These are phyloP conservation scores for Tetrahymena elliotti DNA, from an alignment of 73 alveolate species.

Conservation along the genomic window DNA sequence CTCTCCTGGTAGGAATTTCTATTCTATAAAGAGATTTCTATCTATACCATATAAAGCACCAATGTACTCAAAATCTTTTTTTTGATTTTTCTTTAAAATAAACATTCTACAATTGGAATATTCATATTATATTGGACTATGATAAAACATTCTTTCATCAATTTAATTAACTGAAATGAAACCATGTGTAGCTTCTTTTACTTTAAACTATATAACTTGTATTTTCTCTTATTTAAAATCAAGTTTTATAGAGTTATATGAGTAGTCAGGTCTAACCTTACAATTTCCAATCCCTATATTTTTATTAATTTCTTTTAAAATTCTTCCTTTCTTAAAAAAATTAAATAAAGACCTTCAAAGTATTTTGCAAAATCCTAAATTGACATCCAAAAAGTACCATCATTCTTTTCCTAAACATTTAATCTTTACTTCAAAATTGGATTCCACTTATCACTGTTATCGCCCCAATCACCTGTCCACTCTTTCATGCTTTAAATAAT, in stretches of 20 bases:
- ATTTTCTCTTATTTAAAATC: neutral
- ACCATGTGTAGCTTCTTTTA: slow-evolving; percentile 9
- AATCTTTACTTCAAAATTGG: slow-evolving; percentile 44
- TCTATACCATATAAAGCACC: slow-evolving; percentile 6
- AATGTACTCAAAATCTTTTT: neutral
- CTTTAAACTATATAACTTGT: neutral
- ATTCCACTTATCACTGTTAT: slow-evolving; percentile 65
- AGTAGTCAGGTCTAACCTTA: slow-evolving; percentile 3
- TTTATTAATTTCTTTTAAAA: neutral
- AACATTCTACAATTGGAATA: slow-evolving; percentile 19
- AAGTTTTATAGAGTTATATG: slow-evolving; percentile 15
- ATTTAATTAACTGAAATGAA: slow-evolving; percentile 21
- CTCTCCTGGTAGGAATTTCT: neutral
- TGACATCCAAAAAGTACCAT: slow-evolving; percentile 87
- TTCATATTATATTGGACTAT: neutral
- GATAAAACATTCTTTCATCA: slow-evolving; percentile 10
- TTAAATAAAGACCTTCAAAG: slow-evolving; percentile 32
- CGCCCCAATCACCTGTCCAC: slow-evolving; percentile 90
- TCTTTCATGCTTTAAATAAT: slow-evolving; percentile 61
- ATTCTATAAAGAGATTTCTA: slow-evolving; percentile 16
- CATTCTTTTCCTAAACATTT: slow-evolving; percentile 51
- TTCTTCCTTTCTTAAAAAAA: neutral
- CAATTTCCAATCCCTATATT: slow-evolving; percentile 19
- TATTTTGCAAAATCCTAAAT: slow-evolving; percentile 70
- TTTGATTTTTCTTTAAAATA: neutral